Percentiles rank a stretch among this genome's conserved stretches.
These are phyloP conservation scores for Heliocybe sulcata DNA, from an alignment of 1,284 basidiomycete genomes.

Conservation along the genomic window DNA sequence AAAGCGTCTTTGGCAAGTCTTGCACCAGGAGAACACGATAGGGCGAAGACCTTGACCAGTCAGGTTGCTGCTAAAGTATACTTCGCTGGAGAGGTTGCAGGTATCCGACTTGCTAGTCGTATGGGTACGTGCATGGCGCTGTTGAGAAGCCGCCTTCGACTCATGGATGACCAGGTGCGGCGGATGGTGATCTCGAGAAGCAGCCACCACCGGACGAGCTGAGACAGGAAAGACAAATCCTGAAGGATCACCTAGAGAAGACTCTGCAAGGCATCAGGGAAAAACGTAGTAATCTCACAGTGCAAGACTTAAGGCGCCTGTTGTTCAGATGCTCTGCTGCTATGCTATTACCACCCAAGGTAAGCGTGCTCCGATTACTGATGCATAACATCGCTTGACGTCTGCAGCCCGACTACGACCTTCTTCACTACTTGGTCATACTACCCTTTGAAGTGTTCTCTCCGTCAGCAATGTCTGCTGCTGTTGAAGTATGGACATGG, in stretches of 20 bases:
- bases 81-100: conserved; percentile 81
- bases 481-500: conserved; percentile 97
- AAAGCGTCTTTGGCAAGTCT: conserved; percentile 55
- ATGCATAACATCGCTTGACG: neutral
- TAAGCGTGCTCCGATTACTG: conserved; percentile 20
- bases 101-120: conserved; percentile 60
- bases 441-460: conserved; percentile 90
- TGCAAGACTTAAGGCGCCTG: conserved; percentile 79
- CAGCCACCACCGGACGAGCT: conserved; percentile 52
- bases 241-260: conserved; percentile 65
- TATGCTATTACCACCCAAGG: conserved; percentile 63
- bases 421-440: conserved; percentile 84
- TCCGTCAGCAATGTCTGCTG: conserved; percentile 78
- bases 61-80: conserved; percentile 84
- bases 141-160: conserved; percentile 9
- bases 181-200: conserved; percentile 51
- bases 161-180: conserved; percentile 21
- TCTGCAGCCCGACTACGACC: conserved; percentile 72
- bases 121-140: conserved; percentile 4
- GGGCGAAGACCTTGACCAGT: conserved; percentile 68
- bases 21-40: conserved; percentile 62
- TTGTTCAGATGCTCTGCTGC: conserved; percentile 81
- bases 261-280: conserved; percentile 63
- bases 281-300: conserved; percentile 65
- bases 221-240: conserved; percentile 48